These are phyloP conservation scores for Myxozyma mucilagina DNA, from an alignment of 805 yeast genomes.

Conservation along the genomic window DNA sequence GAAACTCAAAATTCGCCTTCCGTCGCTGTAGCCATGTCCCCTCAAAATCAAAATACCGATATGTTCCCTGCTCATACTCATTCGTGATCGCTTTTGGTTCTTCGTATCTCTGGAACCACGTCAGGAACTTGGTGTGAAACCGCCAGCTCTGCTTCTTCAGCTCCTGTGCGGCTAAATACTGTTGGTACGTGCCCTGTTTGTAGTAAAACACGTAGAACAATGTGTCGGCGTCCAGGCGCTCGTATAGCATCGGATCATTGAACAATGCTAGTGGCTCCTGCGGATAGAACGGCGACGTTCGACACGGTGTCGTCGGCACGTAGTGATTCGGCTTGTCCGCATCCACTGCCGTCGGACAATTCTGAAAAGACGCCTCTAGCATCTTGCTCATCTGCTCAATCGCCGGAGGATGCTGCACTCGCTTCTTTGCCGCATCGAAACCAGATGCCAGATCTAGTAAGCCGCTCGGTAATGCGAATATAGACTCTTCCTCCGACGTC, in stretches of 20 bases:
- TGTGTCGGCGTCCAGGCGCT: conserved; percentile 81
- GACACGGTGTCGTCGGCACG: conserved; percentile 78
- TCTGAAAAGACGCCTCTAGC: conserved; percentile 75
- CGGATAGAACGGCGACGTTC: conserved; percentile 88
- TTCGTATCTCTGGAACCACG: conserved; percentile 78
- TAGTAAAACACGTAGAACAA: conserved; percentile 91
- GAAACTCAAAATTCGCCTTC: conserved; percentile 58
- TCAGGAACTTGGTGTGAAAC: conserved; percentile 65
- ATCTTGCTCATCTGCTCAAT: conserved; percentile 55
- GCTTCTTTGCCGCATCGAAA: conserved; percentile 45
- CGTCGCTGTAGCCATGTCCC: conserved; percentile 65
- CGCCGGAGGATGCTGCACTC: conserved; percentile 56
- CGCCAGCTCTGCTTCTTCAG: conserved; percentile 80
- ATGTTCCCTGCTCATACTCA: conserved; percentile 52
- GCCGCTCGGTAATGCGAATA: conserved; percentile 43
- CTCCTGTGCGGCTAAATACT: conserved; percentile 78
- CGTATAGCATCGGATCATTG: conserved; percentile 61
- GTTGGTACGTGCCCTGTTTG: conserved; percentile 69
- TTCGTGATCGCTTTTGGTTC: conserved; percentile 47
- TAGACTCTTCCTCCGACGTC: conserved; percentile 19
- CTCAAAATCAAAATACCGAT: conserved; percentile 74
- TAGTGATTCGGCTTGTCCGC: conserved; percentile 80
- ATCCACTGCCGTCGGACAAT: conserved; percentile 91
- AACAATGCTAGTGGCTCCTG: conserved; percentile 61
- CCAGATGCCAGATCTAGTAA: conserved; percentile 44